Evolutionary conservation across 2,329 filamentous ascomycete genomes (phyloP).

Genomic region (Cladosporium sphaerospermum): DNA sequence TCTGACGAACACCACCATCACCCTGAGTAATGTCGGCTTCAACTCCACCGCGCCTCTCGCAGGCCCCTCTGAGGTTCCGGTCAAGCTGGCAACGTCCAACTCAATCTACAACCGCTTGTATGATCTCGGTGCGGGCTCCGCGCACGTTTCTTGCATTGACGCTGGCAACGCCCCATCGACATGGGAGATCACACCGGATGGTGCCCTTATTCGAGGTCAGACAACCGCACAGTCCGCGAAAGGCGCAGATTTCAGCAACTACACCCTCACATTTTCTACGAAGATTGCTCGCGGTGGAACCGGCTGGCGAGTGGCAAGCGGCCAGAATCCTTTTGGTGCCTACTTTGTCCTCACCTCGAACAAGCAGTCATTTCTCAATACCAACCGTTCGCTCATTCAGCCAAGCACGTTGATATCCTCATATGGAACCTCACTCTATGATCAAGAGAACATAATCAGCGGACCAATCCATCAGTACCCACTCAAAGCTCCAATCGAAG

Average conservation of each 20-base stretch:
- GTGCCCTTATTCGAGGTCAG: slow-evolving; percentile 32
- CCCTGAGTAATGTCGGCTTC: slow-evolving; percentile 30
- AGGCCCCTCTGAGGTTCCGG: slow-evolving; percentile 23
- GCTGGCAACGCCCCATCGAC: slow-evolving; percentile 32
- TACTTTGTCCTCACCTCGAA: slow-evolving; percentile 25
- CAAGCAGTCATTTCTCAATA: slow-evolving; percentile 29
- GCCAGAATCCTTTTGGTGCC: slow-evolving; percentile 15
- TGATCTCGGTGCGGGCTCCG: slow-evolving; percentile 33
- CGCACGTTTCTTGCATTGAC: slow-evolving; percentile 33
- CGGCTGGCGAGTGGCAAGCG: slow-evolving; percentile 33
- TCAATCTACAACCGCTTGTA: slow-evolving; percentile 32
- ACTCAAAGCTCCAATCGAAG: slow-evolving; percentile 24
- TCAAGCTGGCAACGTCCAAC: slow-evolving; percentile 28
- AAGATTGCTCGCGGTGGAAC: slow-evolving; percentile 35
- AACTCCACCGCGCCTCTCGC: slow-evolving; percentile 24
- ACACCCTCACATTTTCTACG: slow-evolving; percentile 34
- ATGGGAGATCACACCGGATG: slow-evolving; percentile 31
- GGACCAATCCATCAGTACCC: slow-evolving; percentile 25
- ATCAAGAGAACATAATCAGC: slow-evolving; percentile 31
- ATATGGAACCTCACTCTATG: slow-evolving; percentile 32
- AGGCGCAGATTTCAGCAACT: slow-evolving; percentile 26
- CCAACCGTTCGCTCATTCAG: slow-evolving; percentile 30
- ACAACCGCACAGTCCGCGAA: slow-evolving; percentile 26
- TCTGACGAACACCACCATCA: slow-evolving; percentile 30
- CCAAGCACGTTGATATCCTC: slow-evolving; percentile 32